Evolutionary conservation across 352 stramenopile genomes (phyloP), one percentile per base, ranked within the genome.

Genomic region (Globisporangium nagaii): DNA sequence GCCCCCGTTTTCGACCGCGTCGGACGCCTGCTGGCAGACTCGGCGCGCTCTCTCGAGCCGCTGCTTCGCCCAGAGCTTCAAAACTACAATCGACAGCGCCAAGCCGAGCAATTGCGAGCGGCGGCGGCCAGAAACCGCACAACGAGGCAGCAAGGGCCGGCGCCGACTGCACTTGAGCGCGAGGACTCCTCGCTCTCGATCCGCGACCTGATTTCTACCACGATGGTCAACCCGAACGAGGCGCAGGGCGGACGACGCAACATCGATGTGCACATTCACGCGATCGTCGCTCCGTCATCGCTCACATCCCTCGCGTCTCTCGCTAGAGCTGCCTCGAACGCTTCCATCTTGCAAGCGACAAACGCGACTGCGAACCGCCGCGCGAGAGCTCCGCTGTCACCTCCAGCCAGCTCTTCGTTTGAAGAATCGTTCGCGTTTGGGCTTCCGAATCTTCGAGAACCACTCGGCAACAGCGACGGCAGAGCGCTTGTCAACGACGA

Each of bases 261-360:
- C 43, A 91, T 95, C 39, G 84, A 95, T 56, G 83, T 95, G 2
- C 84, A 95, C 60, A 95, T 95, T 28, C 84, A 95, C 51, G 84
- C 84, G 2, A 92, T 95, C 42, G 75, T 95, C 7, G 74, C 84
- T 10, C 81, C 84, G 20, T 81, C 76, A 3, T 90, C 84, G 0
- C 43, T 91, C 2, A 79, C 77, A 6, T 88, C 77, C 2, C 66
- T 92, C n/a, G 71, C 79, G 2, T 75, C 71, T 2, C 56, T 83
- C 39, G 66, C 64, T 37, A 62, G 64, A 48, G 68, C 59, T 0
- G 20, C 44, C 4, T 49, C 60, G 17, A 62, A 52, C 20, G 24
- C 30, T 6, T 52, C 52, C 31, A 48, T 58, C 22, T 4, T 43
- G 7, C 37, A 58, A 36, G 11, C 40, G 3, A 17, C 31, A 27